These are phyloP conservation scores for Mrakia blollopis DNA, from an alignment of 768 basidiomycete species.

Conservation along the genomic window DNA sequence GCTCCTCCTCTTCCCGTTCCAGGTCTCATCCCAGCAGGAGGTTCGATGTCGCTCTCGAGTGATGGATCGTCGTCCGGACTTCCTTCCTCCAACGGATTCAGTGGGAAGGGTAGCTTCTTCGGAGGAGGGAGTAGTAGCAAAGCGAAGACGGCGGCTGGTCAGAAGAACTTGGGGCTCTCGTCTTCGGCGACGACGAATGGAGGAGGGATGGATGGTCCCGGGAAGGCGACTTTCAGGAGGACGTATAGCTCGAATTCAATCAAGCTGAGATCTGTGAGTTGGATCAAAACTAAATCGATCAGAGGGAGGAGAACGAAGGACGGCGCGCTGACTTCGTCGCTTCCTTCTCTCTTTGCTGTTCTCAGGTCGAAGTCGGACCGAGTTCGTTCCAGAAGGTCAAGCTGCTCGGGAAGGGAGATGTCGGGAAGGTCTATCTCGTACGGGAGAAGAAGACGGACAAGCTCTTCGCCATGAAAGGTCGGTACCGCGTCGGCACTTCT, in stretches of 20 bases:
- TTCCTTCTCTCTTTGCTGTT: no score
- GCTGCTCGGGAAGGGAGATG: constrained; percentile 97
- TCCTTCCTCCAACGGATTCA: constrained; percentile 12
- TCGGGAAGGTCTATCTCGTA: constrained; percentile 96
- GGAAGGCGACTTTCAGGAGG: constrained; percentile 62
- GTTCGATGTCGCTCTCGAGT: constrained; percentile 14
- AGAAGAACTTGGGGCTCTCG: constrained; percentile 1
- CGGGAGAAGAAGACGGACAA: constrained; percentile 96
- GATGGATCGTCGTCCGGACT: neutral
- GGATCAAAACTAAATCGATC: neutral
- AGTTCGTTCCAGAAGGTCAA: constrained; percentile 94
- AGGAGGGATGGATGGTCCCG: constrained; percentile 32
- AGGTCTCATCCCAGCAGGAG: constrained; percentile 27
- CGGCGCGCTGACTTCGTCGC: neutral
- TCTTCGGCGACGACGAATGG: constrained; percentile 38
- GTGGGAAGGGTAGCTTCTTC: constrained; percentile 5
- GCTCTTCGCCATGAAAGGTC: constrained; percentile 99
- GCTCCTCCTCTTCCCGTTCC: constrained; percentile 36
- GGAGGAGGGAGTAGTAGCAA: constrained; percentile 16
- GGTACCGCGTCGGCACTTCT: constrained; percentile 36
- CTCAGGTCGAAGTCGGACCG: constrained; percentile 86
- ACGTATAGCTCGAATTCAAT: constrained; percentile 98
- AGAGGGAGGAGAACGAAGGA: neutral
- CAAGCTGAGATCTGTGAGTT: constrained; percentile 75
- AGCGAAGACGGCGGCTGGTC: neutral